Evolutionary conservation across 495 filamentous ascomycete genomes (phyloP).

Genomic region (Antarctomyces pellizariae): DNA sequence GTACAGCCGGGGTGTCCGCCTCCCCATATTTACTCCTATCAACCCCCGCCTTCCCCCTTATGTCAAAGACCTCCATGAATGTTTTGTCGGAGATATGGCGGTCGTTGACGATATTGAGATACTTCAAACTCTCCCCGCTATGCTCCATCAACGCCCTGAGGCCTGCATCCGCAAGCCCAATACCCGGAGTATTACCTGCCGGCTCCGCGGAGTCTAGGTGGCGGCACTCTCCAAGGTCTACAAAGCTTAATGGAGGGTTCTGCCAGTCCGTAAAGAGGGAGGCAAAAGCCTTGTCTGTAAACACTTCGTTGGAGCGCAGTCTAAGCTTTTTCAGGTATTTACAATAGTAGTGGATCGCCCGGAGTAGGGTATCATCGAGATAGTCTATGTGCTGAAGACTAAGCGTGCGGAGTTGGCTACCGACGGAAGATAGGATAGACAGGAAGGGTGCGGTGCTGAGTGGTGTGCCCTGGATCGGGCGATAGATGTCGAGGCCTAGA

Average conservation of each 20-base stretch:
- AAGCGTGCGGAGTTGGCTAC: conserved; percentile 40
- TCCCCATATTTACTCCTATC: too few species aligned
- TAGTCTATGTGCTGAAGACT: conserved; percentile 37
- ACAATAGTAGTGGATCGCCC: conserved; percentile 43
- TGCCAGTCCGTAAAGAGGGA: conserved; percentile 52
- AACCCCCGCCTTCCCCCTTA: conserved; percentile 17
- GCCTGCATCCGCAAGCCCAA: conserved; percentile 49
- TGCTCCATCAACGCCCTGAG: conserved; percentile 70
- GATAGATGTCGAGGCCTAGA: conserved; percentile 40
- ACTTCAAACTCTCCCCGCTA: conserved; percentile 35
- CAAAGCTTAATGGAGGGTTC: conserved; percentile 39
- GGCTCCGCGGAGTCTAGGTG: conserved; percentile 38
- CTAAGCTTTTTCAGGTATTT: conserved; percentile 46
- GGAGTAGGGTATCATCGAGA: conserved; percentile 36
- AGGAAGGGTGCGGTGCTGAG: conserved; percentile 31
- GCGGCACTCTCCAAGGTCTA: conserved; percentile 53
- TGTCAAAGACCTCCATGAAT: conserved; percentile 45
- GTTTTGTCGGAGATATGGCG: conserved; percentile 46
- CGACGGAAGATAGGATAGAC: conserved; percentile 31
- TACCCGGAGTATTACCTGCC: conserved; percentile 29
- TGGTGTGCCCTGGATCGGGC: too few species aligned
- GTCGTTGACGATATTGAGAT: conserved; percentile 53
- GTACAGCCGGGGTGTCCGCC: too few species aligned
- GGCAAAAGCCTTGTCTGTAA: conserved; percentile 46
- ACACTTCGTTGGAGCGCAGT: conserved; percentile 46